Evolutionary conservation across 441 rosid genomes (phyloP), one percentile per base, ranked within the genome.

Genomic region (Erodium moschatum): DNA sequence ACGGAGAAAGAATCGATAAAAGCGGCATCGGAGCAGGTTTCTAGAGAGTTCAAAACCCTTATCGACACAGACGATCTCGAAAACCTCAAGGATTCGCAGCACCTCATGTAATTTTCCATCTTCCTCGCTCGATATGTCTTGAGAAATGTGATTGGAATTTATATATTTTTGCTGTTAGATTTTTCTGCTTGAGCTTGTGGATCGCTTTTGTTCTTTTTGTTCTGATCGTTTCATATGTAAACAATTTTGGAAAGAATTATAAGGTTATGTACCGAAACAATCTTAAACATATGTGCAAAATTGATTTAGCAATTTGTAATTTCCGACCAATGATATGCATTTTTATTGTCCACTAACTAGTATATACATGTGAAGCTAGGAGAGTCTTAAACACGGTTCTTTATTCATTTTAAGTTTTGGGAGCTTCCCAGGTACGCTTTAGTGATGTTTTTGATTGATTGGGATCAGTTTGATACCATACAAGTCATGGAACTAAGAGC

Each of bases 1-100:
- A 42, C 38, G 27, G 74, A 70, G 74, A 67, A 73, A 64, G 76
- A 76, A 68, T 12, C 85, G 18, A 78, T 81, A 68, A 70, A 76
- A 79, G 88, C 73, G 66, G 90, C 98, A 74, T 86, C 96, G 15
- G 44, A 80, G 65, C 86, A 85, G 80, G 73, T 86, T 1, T 83
- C 95, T 63, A 56, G 67, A 21, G 89, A 93, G 74, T 93, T 89
- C 78, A 84, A 79, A 76, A 85, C 95, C 77, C 89, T 93, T 56
- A 81, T 88, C 64, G 77, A 86, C 15, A 46, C 75, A 1, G 70
- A 84, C 42, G 86, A 88, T 77, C 74, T 93, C 27, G 83, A 83
- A 35, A 81, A 89, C 64, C 84, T 91, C 75, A 88, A 78, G 79
- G 96, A 86, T 60, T 73, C 72, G 77, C 98, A 91, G 76, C 82